Percentiles rank a stretch among this genome's conserved stretches.
These are phyloP conservation scores for Quercus alba DNA, from an alignment of 306 rosid species.

Conservation along the genomic window DNA sequence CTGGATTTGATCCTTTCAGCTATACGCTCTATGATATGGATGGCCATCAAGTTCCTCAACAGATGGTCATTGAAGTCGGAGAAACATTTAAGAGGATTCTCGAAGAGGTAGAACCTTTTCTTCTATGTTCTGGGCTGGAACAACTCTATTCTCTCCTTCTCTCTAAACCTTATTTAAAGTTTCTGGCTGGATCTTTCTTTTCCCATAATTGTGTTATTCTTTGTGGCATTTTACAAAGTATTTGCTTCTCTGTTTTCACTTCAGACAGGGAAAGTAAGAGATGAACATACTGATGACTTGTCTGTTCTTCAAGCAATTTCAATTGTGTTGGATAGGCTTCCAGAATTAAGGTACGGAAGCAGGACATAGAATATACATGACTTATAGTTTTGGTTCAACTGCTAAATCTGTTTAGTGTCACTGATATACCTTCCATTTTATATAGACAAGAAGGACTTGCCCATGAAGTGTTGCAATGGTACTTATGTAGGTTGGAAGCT, in stretches of 20 bases:
- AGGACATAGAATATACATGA: not conserved
- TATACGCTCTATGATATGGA: conserved; percentile 60
- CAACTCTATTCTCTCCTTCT: not conserved
- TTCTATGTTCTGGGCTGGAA: not conserved
- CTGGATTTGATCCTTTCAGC: conserved; percentile 40
- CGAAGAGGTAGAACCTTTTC: conserved; percentile 43
- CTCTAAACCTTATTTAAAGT: not conserved
- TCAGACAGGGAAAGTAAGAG: conserved; percentile 68
- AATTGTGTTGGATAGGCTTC: conserved; percentile 56
- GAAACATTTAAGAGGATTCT: conserved; percentile 65
- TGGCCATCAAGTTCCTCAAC: conserved; percentile 72
- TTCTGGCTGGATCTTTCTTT: not conserved
- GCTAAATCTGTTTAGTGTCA: conserved; percentile 3
- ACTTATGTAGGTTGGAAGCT: conserved; percentile 77
- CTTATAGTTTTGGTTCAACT: conserved; percentile 7
- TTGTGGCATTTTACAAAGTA: conserved; percentile 15
- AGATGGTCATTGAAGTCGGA: conserved; percentile 65
- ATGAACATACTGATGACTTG: conserved; percentile 59
- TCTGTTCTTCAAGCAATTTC: conserved; percentile 61
- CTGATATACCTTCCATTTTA: not conserved
- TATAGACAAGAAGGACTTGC: conserved; percentile 70
- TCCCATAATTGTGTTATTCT: not conserved
- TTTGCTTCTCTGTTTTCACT: conserved; percentile 12
- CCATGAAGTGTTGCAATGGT: conserved; percentile 72
- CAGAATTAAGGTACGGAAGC: conserved; percentile 49